phyloP scores from a whole-genome alignment of 1,284 basidiomycete species.

The Boletus mariae region DNA sequence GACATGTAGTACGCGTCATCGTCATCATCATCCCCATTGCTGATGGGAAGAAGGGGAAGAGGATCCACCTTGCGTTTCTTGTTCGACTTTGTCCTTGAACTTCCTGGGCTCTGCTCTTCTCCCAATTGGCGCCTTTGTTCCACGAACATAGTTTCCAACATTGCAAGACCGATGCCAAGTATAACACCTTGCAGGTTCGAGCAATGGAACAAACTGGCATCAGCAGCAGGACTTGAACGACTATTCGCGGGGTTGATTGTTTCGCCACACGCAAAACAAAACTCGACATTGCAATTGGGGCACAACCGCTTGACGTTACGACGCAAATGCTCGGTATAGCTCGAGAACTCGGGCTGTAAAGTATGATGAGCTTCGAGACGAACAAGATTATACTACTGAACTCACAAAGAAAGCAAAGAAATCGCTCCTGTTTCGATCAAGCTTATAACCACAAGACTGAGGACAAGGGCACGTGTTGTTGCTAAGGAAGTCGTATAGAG shows the following conservation, averaged over 20 bases:
- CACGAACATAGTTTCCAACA: conserved; percentile 68
- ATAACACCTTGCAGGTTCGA: conserved; percentile 83
- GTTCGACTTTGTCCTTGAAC: conserved; percentile 37
- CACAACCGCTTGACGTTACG: conserved; percentile 60
- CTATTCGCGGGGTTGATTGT: conserved; percentile 44
- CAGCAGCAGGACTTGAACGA: conserved; percentile 38
- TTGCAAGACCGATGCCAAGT: conserved; percentile 78
- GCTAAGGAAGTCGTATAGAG: conserved; percentile 72
- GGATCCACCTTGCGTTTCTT: conserved; percentile 52
- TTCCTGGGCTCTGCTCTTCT: conserved; percentile 35
- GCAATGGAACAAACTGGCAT: conserved; percentile 78
- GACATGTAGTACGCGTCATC: conserved; percentile 48
- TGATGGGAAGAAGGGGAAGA: conserved; percentile 25
- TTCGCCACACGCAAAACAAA: conserved; percentile 86
- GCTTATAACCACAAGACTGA: conserved; percentile 60
- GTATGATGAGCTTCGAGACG: conserved; percentile 6
- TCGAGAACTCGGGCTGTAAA: conserved; percentile 62
- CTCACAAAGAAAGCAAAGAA: conserved; percentile 82
- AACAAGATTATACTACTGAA: conserved; percentile 12
- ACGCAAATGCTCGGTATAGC: conserved; percentile 64
- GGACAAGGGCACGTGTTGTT: conserved; percentile 67
- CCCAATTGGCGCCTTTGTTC: conserved; percentile 49
- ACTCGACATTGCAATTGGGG: conserved; percentile 57
- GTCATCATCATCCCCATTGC: conserved; percentile 51
- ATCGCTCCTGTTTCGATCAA: conserved; percentile 63